Evolutionary conservation across 2,329 filamentous ascomycete genomes (phyloP).

Genomic region (Magnaporthales sp.): DNA sequence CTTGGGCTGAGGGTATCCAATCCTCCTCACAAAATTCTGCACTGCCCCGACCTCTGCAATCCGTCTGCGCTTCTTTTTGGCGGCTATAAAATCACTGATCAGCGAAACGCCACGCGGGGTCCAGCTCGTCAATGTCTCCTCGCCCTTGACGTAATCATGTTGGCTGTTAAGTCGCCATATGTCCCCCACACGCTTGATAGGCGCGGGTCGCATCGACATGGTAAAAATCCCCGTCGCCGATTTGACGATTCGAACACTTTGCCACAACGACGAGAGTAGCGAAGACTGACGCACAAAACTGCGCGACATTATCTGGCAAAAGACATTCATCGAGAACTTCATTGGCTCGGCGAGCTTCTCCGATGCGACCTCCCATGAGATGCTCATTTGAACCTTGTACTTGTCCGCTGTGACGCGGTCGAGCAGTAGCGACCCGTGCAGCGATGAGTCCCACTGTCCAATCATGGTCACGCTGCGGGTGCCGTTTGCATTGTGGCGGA

Average conservation of each 20-base stretch:
- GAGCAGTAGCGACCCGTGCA: constrained; percentile 86
- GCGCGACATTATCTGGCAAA: constrained; percentile 74
- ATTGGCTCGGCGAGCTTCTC: constrained; percentile 81
- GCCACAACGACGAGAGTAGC: constrained; percentile 81
- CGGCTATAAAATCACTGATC: constrained; percentile 75
- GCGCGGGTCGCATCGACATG: constrained; percentile 74
- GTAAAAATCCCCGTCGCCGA: constrained; percentile 83
- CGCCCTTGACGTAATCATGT: constrained; percentile 92
- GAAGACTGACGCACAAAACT: constrained; percentile 79
- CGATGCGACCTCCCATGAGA: constrained; percentile 80
- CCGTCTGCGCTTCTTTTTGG: constrained; percentile 64
- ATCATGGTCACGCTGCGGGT: constrained; percentile 77
- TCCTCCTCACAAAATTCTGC: constrained; percentile 55
- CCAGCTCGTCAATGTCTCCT: constrained; percentile 81
- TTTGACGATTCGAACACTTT: constrained; percentile 75
- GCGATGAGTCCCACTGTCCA: constrained; percentile 95
- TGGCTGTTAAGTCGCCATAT: constrained; percentile 95
- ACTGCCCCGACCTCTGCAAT: constrained; percentile 73
- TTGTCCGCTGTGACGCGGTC: constrained; percentile 90
- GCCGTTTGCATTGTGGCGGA: constrained; percentile 82
- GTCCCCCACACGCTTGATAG: constrained; percentile 85
- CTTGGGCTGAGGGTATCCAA: constrained; percentile 37
- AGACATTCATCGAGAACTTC: constrained; percentile 73
- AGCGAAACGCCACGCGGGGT: constrained; percentile 81
- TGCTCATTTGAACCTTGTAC: constrained; percentile 78